Evolutionary conservation across 176 grass and related monocot species (phyloP).

Genomic region (Hsuehochloa calcarea): DNA sequence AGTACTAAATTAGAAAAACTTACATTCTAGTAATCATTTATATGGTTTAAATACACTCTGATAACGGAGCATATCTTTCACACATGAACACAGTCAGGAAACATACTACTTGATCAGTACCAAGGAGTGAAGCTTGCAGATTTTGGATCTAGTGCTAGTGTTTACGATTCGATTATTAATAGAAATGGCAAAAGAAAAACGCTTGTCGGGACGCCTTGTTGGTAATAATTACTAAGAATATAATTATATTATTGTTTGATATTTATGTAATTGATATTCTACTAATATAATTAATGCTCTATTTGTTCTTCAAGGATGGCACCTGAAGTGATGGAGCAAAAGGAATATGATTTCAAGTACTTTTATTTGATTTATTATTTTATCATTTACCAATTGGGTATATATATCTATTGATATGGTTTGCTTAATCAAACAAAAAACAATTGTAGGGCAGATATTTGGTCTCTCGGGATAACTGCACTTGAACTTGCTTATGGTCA

Average conservation of each 20-base stretch:
- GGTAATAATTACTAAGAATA: constrained; percentile 46
- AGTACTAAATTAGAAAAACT: neutral
- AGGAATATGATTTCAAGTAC: constrained; percentile 91
- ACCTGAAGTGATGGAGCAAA: constrained; percentile 94
- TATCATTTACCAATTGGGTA: neutral
- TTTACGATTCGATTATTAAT: constrained; percentile 82
- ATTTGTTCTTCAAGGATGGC: constrained; percentile 68
- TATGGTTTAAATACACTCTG: neutral
- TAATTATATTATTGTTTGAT: neutral
- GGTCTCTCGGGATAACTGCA: constrained; percentile 96
- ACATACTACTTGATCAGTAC: constrained; percentile 79
- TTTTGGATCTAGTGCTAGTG: constrained; percentile 83
- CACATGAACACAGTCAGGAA: constrained; percentile 62
- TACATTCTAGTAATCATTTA: neutral
- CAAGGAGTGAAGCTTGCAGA: constrained; percentile 80
- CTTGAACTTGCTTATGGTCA: constrained; percentile 91
- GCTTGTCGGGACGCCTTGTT: constrained; percentile 94
- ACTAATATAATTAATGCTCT: neutral
- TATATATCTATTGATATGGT: neutral
- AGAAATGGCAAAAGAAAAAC: constrained; percentile 76
- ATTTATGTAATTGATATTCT: neutral
- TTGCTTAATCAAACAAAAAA: constrained; percentile 14
- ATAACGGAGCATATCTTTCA: neutral
- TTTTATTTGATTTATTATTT: neutral
- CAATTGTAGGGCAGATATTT: constrained; percentile 76